These are phyloP conservation scores for Fusarium veterinarium DNA, from an alignment of 2,329 filamentous ascomycete genomes.

Conservation along the genomic window DNA sequence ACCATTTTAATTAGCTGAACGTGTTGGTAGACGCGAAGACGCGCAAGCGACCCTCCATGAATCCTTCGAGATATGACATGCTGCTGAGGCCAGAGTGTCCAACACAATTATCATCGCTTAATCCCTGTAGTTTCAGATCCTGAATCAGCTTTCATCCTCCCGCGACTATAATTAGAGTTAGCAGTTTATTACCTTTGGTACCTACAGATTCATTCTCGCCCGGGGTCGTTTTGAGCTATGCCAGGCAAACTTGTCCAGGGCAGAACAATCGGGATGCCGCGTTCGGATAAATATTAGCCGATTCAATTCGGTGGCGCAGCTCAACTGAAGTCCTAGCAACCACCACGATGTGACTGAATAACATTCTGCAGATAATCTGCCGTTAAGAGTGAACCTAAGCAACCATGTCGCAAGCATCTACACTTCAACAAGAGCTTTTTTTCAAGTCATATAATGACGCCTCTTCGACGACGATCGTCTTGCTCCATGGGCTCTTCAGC, in stretches of 20 bases:
- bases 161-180: not conserved
- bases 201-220: not conserved
- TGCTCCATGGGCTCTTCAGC: conserved; percentile 49
- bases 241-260: not conserved
- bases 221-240: not conserved
- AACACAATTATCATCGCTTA: not conserved
- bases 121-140: not conserved
- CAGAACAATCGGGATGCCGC: not conserved
- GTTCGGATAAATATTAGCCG: not conserved
- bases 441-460: conserved; percentile 39
- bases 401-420: not conserved
- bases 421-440: not conserved
- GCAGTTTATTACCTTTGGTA: not conserved
- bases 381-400: accelerated
- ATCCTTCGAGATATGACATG: not conserved
- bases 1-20: not conserved
- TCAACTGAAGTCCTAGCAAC: not conserved
- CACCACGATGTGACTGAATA: accelerated
- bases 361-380: not conserved
- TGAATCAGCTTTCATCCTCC: not conserved
- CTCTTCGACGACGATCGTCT: conserved; percentile 44
- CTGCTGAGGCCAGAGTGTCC: not conserved
- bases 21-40: not conserved
- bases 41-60: not conserved
- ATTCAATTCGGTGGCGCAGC: not conserved